Percentiles rank a stretch among this genome's conserved stretches.
These are phyloP conservation scores for Bipolaris cookei DNA, from an alignment of 2,329 filamentous ascomycete genomes.

Conservation along the genomic window DNA sequence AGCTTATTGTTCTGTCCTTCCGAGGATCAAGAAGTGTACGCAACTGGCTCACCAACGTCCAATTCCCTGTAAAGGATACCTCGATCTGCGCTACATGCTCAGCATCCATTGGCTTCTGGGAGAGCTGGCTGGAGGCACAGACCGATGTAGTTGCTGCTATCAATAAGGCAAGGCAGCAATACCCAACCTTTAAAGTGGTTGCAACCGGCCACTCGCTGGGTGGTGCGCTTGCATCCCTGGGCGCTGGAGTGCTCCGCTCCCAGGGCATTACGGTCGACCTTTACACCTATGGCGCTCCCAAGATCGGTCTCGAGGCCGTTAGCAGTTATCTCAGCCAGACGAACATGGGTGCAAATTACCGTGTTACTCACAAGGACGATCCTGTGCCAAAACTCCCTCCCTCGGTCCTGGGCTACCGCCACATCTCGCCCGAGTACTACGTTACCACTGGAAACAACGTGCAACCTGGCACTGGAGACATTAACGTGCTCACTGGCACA, in stretches of 20 bases:
- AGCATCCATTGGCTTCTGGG: constrained; percentile 65
- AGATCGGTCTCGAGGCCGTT: constrained; percentile 65
- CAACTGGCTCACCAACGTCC: constrained; percentile 67
- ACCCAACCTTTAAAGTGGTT: constrained; percentile 62
- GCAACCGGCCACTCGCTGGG: constrained; percentile 74
- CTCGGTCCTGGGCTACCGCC: constrained; percentile 65
- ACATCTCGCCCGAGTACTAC: constrained; percentile 73
- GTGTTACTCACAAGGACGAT: constrained; percentile 71
- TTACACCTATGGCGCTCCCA: constrained; percentile 72
- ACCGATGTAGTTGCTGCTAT: constrained; percentile 54
- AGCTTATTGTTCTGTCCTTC: constrained; percentile 65
- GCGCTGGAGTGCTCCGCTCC: constrained; percentile 61
- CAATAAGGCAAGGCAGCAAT: constrained; percentile 50
- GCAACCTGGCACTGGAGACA: constrained; percentile 27
- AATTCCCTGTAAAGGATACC: constrained; percentile 52
- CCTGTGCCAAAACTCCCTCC: constrained; percentile 72
- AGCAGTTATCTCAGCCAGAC: constrained; percentile 62
- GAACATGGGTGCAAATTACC: constrained; percentile 60
- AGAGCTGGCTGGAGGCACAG: constrained; percentile 64
- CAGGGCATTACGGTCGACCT: constrained; percentile 59
- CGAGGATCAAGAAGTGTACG: constrained; percentile 64
- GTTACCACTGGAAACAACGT: constrained; percentile 36
- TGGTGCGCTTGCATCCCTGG: constrained; percentile 68
- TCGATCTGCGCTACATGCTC: constrained; percentile 56
- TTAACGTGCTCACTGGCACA: constrained; percentile 27